A percentile compares a stretch with the other conserved stretches of the same genome.
Conservation (phyloP, 202 grass and related monocot species). For the Cymbopogon flexuosus region DNA sequence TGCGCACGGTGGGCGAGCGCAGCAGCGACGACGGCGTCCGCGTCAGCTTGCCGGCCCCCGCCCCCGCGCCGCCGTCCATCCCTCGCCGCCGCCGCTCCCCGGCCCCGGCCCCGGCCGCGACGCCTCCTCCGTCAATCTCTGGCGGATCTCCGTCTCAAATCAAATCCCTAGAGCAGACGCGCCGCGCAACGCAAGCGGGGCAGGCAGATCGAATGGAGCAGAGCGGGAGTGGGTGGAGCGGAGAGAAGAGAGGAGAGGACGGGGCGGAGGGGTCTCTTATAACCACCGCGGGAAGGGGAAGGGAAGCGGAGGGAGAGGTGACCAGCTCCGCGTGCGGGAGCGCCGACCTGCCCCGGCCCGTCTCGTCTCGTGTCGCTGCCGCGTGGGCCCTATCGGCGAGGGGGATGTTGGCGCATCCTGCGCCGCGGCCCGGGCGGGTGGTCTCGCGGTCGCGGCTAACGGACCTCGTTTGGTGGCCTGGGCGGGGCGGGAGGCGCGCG, state of each 20-base stretch:
- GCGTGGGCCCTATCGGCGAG: conserved; percentile 2
- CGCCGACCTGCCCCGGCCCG: conserved; percentile 10
- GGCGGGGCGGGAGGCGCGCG: not conserved
- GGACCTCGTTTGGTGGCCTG: not conserved
- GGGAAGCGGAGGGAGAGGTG: no score
- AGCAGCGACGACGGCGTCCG: conserved; percentile 84
- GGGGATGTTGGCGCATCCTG: conserved; percentile 25
- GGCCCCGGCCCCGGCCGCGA: not conserved
- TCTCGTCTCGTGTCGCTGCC: not conserved
- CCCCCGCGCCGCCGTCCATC: conserved; percentile 55
- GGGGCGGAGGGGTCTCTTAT: conserved; percentile 31
- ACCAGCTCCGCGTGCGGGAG: conserved; percentile 9
- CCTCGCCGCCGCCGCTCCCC: conserved; percentile 21
- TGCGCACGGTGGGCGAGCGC: conserved; percentile 72
- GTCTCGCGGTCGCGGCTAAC: not conserved
- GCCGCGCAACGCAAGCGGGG: no score
- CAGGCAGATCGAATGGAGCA: conserved; percentile 29
- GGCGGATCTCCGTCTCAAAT: conserved; percentile 24
- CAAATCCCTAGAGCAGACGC: not conserved
- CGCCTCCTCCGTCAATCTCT: conserved; percentile 35
- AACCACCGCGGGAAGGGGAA: no score
- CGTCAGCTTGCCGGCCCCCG: conserved; percentile 54
- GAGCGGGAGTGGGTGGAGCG: conserved; percentile 26
- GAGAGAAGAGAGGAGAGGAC: conserved; percentile 35
- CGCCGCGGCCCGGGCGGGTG: not conserved